Percentiles rank a stretch among this genome's conserved stretches.
phyloP scores from a whole-genome alignment of 176 grass and related monocot genomes.

The Pharus latifolius region DNA sequence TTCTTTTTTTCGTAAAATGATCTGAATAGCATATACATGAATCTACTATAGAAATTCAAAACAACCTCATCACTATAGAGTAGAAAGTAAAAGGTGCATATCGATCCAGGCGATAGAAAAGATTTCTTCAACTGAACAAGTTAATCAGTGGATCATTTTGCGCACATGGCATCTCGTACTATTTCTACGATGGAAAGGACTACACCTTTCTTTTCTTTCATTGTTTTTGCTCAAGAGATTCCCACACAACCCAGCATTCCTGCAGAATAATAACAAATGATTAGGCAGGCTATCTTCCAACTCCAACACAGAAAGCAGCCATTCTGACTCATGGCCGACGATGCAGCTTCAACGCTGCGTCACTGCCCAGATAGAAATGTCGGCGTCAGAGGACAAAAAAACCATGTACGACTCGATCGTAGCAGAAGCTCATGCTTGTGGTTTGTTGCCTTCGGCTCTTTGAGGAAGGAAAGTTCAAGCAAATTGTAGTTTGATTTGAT shows the following conservation, averaged over 20 bases:
- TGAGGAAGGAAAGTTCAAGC: not conserved
- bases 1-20: too few relatives aligned
- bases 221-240: not conserved
- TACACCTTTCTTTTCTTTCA: not conserved
- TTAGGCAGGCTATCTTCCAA: not conserved
- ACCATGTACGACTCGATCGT: not conserved
- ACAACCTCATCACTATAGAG: too few relatives aligned
- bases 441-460: not conserved
- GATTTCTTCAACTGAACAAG: not conserved
- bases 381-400: not conserved
- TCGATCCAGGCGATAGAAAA: too few relatives aligned
- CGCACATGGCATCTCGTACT: not conserved
- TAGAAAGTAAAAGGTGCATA: too few relatives aligned
- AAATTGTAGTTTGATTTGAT: not conserved
- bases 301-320: constrained; percentile 3
- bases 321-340: constrained; percentile 24
- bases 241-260: not conserved
- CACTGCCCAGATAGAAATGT: too few relatives aligned
- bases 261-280: not conserved
- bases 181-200: not conserved
- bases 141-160: not conserved
- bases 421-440: not conserved
- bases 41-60: too few relatives aligned
- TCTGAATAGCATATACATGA: too few relatives aligned
- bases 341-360: not conserved